These are phyloP conservation scores for Pseudogymnoascus sp. DNA, from an alignment of 2,329 filamentous ascomycete genomes.

Conservation along the genomic window DNA sequence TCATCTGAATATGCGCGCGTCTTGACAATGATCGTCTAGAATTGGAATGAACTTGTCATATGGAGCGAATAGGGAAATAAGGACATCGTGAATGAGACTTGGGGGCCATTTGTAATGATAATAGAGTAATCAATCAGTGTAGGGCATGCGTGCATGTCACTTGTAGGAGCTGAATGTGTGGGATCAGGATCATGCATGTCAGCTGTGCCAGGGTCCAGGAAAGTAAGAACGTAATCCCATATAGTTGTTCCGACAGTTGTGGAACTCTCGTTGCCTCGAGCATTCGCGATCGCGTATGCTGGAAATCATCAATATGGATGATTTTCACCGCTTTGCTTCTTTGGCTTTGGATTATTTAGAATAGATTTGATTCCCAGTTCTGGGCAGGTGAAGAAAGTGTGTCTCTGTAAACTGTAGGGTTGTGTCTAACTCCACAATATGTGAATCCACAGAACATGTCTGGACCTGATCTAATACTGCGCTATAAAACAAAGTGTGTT, in stretches of 20 bases:
- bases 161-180: neutral
- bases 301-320: neutral
- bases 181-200: slow-evolving; percentile 2
- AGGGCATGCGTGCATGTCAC: neutral
- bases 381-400: neutral
- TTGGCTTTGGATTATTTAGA: neutral
- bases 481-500: slow-evolving; percentile 9
- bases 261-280: neutral
- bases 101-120: neutral
- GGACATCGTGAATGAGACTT: neutral
- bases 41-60: neutral
- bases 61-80: neutral
- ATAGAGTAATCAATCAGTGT: neutral
- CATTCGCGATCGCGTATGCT: neutral
- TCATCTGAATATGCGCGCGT: slow-evolving; percentile 1
- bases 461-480: slow-evolving; percentile 2
- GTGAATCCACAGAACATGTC: slow-evolving; percentile 1
- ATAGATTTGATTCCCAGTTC: neutral
- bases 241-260: neutral
- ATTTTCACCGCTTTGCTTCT: neutral
- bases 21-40: neutral
- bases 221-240: neutral
- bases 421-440: slow-evolving; percentile 8
- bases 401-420: slow-evolving; percentile 3
- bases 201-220: neutral